Percentiles rank a stretch among this genome's conserved stretches.
Conservation (phyloP, 352 stramenopile species). For the Phytophthora rubi region DNA sequence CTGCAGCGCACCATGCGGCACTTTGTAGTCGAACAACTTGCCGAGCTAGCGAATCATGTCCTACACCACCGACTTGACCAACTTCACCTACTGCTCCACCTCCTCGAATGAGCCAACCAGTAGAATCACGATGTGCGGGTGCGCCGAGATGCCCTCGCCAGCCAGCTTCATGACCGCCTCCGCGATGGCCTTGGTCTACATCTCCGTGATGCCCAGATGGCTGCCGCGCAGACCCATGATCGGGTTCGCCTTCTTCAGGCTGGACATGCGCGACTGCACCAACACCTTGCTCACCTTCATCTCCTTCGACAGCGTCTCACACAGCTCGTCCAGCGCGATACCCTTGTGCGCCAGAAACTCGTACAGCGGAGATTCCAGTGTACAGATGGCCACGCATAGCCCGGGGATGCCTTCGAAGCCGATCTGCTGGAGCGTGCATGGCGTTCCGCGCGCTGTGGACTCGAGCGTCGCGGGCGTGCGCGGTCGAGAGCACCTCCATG, state of each 20-base stretch:
- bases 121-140: constrained; percentile 31
- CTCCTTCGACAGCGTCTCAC: constrained; percentile 22
- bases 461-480: constrained; percentile 25
- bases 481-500: constrained; percentile 36
- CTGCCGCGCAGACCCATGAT: constrained; percentile 35
- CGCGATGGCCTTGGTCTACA: constrained; percentile 37
- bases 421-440: constrained; percentile 29
- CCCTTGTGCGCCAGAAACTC: constrained; percentile 33
- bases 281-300: constrained; percentile 29
- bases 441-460: constrained; percentile 20
- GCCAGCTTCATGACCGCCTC: constrained; percentile 24
- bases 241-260: constrained; percentile 37
- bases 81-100: no score
- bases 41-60: no score
- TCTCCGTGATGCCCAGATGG: constrained; percentile 27
- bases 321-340: constrained; percentile 29
- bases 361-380: constrained; percentile 28
- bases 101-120: constrained; percentile 33
- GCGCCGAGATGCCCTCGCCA: constrained; percentile 30
- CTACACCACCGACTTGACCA: no score
- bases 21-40: no score
- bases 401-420: constrained; percentile 36
- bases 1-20: no score
- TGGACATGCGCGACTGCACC: constrained; percentile 25
- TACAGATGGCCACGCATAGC: constrained; percentile 27